Evolutionary conservation across 2,329 filamentous ascomycete genomes (phyloP), one percentile per base, ranked within the genome.

Genomic region (Aspergillus flavus): DNA sequence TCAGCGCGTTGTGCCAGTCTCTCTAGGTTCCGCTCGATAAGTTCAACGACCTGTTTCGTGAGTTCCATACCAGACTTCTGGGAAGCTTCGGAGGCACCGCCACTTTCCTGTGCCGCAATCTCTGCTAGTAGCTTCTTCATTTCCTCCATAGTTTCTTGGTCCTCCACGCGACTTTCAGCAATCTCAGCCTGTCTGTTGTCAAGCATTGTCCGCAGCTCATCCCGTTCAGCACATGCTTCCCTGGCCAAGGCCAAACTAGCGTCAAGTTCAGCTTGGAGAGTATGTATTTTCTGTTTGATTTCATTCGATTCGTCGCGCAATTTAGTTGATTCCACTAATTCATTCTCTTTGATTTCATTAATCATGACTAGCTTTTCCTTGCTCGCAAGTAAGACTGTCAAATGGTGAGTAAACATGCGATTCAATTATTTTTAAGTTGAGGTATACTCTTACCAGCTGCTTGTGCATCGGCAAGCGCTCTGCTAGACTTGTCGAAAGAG

Each of bases 11-110:
- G 75, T 34, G 78, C 77, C 34, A 81, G 71, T 39, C 76, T 74
- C 63, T 80, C 78, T 28, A 78, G 71, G 57, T 81, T 86, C 68
- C 87, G 87, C 76, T 86, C 86, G 64, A 85, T 82, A 46, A 85
- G 81, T 32, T 83, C 83, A n/a, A 80, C 81, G 45, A 81, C 82
- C 66, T 79, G 77, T 60, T 78, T 79, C 23, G 78, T 69, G 48
- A 81, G 73, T 58, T 80, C 77, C 43, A 75, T 71, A 46, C 72
- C 74, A 14, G 78, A 78, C 61, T 78, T 74, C 57, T 78, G 72
- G 12, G 74, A 64, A 34, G 70, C 66, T 45, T 77, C 75, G 2
- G 72, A 68, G 11, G 70, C 69, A 50, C 76, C 72, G 14, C 69
- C 73, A 26, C 71, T 75, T 23, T 76, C 73, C 52, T 75, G 72